These are phyloP conservation scores for Gautieria morchelliformis DNA, from an alignment of 768 basidiomycete genomes.

Conservation along the genomic window DNA sequence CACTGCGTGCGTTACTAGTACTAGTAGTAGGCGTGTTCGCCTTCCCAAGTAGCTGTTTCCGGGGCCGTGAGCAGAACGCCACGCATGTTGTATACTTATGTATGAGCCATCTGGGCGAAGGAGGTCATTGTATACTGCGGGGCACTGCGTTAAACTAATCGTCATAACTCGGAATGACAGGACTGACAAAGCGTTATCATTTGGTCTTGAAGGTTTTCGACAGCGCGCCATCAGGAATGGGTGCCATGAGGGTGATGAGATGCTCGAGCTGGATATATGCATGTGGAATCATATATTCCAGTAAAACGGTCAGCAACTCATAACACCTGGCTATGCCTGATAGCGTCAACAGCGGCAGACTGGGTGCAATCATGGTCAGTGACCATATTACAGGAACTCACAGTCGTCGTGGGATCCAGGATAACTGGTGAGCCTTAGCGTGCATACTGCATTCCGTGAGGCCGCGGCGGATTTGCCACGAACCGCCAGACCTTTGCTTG, in stretches of 20 bases:
- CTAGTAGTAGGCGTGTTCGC: constrained; percentile 52
- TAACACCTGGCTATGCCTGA: constrained; percentile 51
- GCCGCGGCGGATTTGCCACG: not conserved
- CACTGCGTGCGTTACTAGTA: constrained; percentile 53
- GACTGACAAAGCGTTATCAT: too few relatives aligned
- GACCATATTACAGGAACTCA: not conserved
- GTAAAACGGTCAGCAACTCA: constrained; percentile 24
- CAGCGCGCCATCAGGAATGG: too few relatives aligned
- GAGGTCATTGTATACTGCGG: constrained; percentile 7
- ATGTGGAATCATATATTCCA: not conserved
- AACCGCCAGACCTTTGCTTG: constrained; percentile 7
- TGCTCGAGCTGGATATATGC: constrained; percentile 53
- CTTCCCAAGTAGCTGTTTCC: constrained; percentile 52
- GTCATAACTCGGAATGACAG: too few relatives aligned
- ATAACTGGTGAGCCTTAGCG: not conserved
- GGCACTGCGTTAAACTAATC: too few relatives aligned
- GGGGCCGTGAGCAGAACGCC: constrained; percentile 50
- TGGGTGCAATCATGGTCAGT: not conserved
- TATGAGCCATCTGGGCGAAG: constrained; percentile 22
- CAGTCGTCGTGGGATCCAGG: not conserved
- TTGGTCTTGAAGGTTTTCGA: too few relatives aligned
- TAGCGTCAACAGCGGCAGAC: constrained; percentile 44
- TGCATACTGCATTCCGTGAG: not conserved
- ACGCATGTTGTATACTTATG: constrained; percentile 35
- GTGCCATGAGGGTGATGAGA: constrained; percentile 29